A percentile compares a stretch with the other conserved stretches of the same genome.
Conservation (phyloP, 257 asterid genomes). For the Solanum dulcamara region DNA sequence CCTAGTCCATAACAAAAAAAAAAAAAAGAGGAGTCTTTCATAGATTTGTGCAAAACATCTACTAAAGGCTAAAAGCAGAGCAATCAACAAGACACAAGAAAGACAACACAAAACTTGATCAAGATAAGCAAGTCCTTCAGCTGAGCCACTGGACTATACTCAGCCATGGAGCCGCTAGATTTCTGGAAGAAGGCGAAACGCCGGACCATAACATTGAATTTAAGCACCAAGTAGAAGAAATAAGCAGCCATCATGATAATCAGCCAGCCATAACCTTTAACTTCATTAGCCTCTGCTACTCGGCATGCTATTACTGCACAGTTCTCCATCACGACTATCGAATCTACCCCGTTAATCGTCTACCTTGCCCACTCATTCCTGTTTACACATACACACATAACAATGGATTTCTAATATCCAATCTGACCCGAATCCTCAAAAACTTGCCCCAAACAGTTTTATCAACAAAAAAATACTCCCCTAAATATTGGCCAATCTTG, state of each 20-base stretch:
- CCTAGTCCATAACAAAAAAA: background rate
- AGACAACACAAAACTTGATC: background rate
- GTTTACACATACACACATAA: background rate
- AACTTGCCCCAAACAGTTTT: background rate
- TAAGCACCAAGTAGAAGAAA: slow-evolving; percentile 6
- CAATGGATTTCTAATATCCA: slow-evolving; percentile 12
- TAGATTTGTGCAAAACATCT: background rate
- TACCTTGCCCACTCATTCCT: slow-evolving; percentile 4
- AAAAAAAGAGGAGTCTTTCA: background rate
- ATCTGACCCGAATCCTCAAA: slow-evolving; percentile 7
- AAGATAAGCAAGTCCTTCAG: background rate
- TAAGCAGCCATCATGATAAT: slow-evolving; percentile 11
- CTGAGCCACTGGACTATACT: background rate
- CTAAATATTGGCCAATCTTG: slow-evolving; percentile 12
- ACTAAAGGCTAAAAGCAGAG: background rate
- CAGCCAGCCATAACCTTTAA: slow-evolving; percentile 9
- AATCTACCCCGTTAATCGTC: slow-evolving; percentile 3
- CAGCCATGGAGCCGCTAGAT: background rate
- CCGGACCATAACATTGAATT: background rate
- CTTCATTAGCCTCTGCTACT: background rate
- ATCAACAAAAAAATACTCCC: background rate
- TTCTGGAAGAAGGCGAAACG: background rate
- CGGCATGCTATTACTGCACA: background rate
- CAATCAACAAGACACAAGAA: background rate
- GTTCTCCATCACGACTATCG: slow-evolving; percentile 6